phyloP scores from a whole-genome alignment of 345 rosid species.

The Syzygium grande region DNA sequence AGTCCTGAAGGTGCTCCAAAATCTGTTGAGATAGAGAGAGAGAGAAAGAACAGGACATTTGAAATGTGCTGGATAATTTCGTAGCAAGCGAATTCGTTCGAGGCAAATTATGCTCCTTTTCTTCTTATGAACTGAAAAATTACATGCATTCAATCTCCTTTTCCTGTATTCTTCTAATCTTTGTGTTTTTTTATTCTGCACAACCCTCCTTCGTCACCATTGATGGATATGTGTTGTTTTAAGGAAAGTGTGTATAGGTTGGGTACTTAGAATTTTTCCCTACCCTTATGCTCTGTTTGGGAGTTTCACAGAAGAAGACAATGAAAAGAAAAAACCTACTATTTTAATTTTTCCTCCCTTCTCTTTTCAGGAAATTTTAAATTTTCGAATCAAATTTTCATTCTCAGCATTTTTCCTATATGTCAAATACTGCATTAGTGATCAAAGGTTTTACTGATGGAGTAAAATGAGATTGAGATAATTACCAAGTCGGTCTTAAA shows the following conservation, averaged over 20 bases:
- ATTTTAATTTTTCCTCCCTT: not conserved
- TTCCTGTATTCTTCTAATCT: not conserved
- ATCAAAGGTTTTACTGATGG: not conserved
- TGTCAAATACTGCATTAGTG: not conserved
- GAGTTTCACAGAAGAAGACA: not conserved
- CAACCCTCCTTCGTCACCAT: not conserved
- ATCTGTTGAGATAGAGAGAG: not conserved
- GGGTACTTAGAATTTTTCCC: not conserved
- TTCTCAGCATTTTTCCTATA: not conserved
- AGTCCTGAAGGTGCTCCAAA: not conserved
- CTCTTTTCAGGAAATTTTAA: not conserved
- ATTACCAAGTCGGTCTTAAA: not conserved
- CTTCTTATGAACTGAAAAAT: not conserved
- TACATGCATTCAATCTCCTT: not conserved
- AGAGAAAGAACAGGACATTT: not conserved
- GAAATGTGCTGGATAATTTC: not conserved
- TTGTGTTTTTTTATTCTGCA: not conserved
- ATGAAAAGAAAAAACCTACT: not conserved
- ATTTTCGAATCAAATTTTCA: not conserved
- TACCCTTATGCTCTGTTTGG: not conserved
- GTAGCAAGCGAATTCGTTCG: not conserved
- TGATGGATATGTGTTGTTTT: not conserved
- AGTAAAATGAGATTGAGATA: not conserved
- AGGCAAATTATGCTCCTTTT: not conserved
- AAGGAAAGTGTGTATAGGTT: not conserved